A percentile compares a stretch with the other conserved stretches of the same genome.
phyloP scores from a whole-genome alignment of 2,329 filamentous ascomycete genomes.

The Chalaropsis ovoidea region DNA sequence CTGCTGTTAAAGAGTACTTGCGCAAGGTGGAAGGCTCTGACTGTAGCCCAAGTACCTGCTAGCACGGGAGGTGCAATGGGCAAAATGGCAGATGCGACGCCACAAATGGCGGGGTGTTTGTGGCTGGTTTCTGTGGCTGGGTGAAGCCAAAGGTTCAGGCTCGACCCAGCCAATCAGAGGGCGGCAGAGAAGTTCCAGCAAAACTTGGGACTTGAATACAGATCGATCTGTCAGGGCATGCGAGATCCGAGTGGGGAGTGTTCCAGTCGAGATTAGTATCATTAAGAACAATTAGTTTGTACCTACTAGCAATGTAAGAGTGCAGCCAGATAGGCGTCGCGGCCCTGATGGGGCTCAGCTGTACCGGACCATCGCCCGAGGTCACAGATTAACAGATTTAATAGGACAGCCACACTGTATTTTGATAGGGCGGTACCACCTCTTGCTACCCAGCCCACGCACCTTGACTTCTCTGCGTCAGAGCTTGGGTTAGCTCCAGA shows the following conservation, averaged over 20 bases:
- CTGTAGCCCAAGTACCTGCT: conserved; percentile 14
- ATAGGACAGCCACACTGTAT: background rate
- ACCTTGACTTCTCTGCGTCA: background rate
- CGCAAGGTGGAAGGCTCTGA: background rate
- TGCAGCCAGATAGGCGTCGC: background rate
- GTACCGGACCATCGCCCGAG: background rate
- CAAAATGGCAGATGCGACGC: conserved; percentile 4
- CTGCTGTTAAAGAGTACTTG: conserved; percentile 11
- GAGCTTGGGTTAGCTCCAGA: conserved; percentile 2
- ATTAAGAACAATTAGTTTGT: background rate
- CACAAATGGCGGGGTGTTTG: conserved; percentile 25
- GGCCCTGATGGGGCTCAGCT: background rate
- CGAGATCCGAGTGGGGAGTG: background rate
- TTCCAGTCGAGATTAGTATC: background rate
- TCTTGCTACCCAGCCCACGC: background rate
- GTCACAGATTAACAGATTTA: background rate
- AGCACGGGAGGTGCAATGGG: conserved; percentile 1
- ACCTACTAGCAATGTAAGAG: too few relatives aligned
- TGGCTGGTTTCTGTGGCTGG: conserved; percentile 20
- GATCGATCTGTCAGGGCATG: background rate
- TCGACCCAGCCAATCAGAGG: background rate
- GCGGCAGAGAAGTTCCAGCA: background rate
- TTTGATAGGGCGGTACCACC: background rate
- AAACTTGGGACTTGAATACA: background rate
- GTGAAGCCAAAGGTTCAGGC: background rate